Base-by-base conservation (phyloP, 108 stramenopile genomes). In the Discostella pseudostelligera region DNA sequence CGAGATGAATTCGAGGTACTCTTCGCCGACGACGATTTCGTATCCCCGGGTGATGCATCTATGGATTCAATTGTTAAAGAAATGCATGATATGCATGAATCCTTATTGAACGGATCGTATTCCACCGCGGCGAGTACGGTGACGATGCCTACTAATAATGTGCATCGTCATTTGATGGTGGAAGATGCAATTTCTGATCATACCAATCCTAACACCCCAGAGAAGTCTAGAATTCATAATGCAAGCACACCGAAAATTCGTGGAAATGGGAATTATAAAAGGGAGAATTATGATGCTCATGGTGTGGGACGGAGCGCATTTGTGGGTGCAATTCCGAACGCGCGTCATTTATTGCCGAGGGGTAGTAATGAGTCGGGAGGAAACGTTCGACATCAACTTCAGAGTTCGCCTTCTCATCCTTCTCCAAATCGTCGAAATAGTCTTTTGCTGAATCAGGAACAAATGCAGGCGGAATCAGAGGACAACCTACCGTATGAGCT, bases 241-340 rank as follows among this genome's bases (percentile, higher is more conserved):
- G 65, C 73, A n/a, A 65, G 58, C 43, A 74, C 73, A 2, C 73
- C 73, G 13, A 67, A 74, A 39, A 67, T 74, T 54, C 36, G 73
- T 17, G 73, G 73, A 9, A 70, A 70, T 56, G 53, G 35, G 1
- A 40, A 46, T 50, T 28, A 62, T 35, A 47, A 59, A 22, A 36
- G 69, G 29, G 69, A 69, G 22, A 24, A 25, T 35, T 74, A 63
- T 42, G 16, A 70, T 36, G 24, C 50, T 22, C 13, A 46, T 2
- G 58, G 28, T 20, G 37, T 24, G 39, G 60, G 39, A 12, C 3
- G 17, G 39, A 43, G n/a, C 14, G 42, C n/a, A 4, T 43, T n/a
- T n/a, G 42, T 7, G n/a, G 42, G 12, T 2, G 42, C 42, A 8
- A 8, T 43, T 8, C 42, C 42, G n/a, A 16, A 8, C 9, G 42